These are phyloP conservation scores for Acidomyces sp. DNA, from an alignment of 495 filamentous ascomycete species.

Conservation along the genomic window DNA sequence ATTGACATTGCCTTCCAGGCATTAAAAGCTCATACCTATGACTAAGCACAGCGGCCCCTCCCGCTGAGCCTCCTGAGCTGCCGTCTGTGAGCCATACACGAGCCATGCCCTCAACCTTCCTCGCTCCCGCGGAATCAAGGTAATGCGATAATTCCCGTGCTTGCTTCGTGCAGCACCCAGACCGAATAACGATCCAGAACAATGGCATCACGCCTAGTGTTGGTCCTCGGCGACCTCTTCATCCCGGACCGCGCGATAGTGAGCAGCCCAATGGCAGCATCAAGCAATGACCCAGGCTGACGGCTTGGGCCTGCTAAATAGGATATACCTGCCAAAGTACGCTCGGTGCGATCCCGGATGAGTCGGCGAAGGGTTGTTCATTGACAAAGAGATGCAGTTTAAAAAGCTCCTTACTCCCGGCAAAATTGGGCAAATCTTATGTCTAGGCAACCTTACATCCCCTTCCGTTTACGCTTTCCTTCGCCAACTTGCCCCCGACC, in stretches of 20 bases:
- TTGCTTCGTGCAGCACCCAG: too few relatives aligned
- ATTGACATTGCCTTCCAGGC: too few relatives aligned
- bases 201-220: constrained; percentile 75
- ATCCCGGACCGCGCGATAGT: constrained; percentile 91
- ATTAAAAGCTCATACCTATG: too few relatives aligned
- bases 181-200: too few relatives aligned
- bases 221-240: constrained; percentile 93
- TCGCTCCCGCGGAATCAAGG: too few relatives aligned
- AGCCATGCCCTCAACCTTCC: too few relatives aligned
- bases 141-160: too few relatives aligned
- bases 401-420: constrained; percentile 94
- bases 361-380: constrained; percentile 4
- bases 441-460: constrained; percentile 92
- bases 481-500: constrained; percentile 75
- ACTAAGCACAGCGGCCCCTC: background rate
- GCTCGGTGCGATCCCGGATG: constrained; percentile 6
- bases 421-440: constrained; percentile 95
- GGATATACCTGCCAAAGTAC: constrained; percentile 86
- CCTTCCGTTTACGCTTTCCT: constrained; percentile 91
- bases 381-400: constrained; percentile 47
- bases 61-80: background rate
- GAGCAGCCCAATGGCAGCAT: constrained; percentile 20
- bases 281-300: constrained; percentile 19
- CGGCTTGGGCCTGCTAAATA: constrained; percentile 29
- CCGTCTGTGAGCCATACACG: too few relatives aligned